Evolutionary conservation across 1,139 yeast genomes (phyloP).

Genomic region (Sugiyamaella grinbergsii): DNA sequence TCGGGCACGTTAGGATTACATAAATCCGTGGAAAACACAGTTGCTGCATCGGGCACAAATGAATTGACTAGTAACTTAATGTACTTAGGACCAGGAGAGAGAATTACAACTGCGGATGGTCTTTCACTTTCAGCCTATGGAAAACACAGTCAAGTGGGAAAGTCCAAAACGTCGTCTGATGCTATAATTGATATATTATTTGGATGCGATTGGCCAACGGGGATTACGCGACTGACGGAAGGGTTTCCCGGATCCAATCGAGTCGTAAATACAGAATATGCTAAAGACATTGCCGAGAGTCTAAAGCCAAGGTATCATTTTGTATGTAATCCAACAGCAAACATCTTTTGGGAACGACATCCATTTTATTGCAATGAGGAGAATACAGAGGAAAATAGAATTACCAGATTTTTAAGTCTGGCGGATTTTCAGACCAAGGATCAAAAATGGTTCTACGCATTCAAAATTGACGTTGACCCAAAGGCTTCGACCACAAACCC

Average conservation of each 20-base stretch:
- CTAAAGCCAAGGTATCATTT: conserved; percentile 33
- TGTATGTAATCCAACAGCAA: conserved; percentile 20
- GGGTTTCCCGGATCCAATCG: conserved; percentile 15
- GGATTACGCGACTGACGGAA: conserved; percentile 23
- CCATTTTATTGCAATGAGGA: conserved; percentile 30
- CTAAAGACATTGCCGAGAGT: conserved; percentile 17
- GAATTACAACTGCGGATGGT: conserved; percentile 15
- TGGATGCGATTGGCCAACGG: conserved; percentile 28
- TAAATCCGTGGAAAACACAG: not conserved
- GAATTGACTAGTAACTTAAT: conserved; percentile 15
- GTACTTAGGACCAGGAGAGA: conserved; percentile 10
- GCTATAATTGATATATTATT: conserved; percentile 27
- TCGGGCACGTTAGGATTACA: conserved; percentile 13
- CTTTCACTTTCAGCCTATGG: conserved; percentile 11
- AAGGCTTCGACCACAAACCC: not conserved
- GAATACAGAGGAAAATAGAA: conserved; percentile 17
- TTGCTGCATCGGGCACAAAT: conserved; percentile 1
- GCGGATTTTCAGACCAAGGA: conserved; percentile 30
- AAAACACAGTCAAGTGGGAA: not conserved
- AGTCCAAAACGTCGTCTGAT: not conserved
- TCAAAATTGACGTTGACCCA: conserved; percentile 25
- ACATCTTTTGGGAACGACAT: conserved; percentile 33
- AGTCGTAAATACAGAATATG: conserved; percentile 10
- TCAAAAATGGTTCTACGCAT: conserved; percentile 37
- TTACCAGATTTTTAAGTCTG: conserved; percentile 35